These are phyloP conservation scores for Gossypium turneri DNA, from an alignment of 345 rosid species.

Conservation along the genomic window DNA sequence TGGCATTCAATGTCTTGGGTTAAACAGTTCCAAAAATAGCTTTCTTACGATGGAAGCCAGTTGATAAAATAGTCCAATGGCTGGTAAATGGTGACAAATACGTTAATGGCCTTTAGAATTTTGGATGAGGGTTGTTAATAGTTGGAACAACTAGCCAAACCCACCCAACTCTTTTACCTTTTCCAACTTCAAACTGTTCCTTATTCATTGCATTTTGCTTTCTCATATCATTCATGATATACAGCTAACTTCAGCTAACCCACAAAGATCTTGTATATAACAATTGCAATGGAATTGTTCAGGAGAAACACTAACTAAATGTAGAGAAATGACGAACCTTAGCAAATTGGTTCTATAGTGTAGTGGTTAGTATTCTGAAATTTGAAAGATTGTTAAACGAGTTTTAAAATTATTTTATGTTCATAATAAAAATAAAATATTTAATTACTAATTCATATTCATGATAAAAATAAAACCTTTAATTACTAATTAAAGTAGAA, in stretches of 20 bases:
- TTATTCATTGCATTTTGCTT: neutral
- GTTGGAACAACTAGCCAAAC: neutral
- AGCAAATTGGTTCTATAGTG: slow-evolving; percentile 66
- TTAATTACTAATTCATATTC: too few relatives aligned
- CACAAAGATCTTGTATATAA: neutral
- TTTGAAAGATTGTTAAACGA: slow-evolving; percentile 40
- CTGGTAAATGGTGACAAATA: too few relatives aligned
- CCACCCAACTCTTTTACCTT: neutral
- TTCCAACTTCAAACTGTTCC: neutral
- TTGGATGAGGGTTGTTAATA: neutral
- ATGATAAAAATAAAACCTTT: too few relatives aligned
- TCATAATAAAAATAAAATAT: too few relatives aligned
- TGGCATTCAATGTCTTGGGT: neutral
- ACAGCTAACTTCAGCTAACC: neutral
- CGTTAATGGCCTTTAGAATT: neutral
- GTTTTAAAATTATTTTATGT: too few relatives aligned
- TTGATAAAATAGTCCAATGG: neutral
- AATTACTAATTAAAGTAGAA: too few relatives aligned
- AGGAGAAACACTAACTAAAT: too few relatives aligned
- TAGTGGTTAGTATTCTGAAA: slow-evolving; percentile 99
- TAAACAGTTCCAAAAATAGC: neutral
- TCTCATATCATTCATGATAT: neutral
- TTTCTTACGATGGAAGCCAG: neutral
- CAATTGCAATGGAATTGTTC: too few relatives aligned
- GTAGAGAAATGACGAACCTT: too few relatives aligned